Conservation (phyloP, 208 protist species). For the Phytomonas sp. region DNA sequence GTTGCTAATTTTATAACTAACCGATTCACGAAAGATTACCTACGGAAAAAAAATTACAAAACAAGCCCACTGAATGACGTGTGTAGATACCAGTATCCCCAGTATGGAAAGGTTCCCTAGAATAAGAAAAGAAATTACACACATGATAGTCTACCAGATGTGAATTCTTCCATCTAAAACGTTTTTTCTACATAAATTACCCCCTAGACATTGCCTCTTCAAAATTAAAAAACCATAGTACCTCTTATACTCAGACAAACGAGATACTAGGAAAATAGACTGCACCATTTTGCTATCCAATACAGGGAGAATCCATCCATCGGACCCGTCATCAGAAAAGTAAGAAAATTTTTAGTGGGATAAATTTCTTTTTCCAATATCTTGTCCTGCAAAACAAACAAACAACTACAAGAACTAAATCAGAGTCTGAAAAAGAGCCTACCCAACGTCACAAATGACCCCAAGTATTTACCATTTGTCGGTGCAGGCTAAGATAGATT, state of each 20-base stretch:
- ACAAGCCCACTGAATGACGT: background rate
- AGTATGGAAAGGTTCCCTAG: too few relatives aligned
- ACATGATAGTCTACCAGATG: background rate
- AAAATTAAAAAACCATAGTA: background rate
- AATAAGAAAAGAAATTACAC: too few relatives aligned
- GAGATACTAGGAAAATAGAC: background rate
- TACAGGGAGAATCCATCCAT: background rate
- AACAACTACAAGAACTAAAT: background rate
- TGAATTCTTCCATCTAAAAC: background rate
- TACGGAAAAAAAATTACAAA: background rate
- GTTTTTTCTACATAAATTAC: background rate
- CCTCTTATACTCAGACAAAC: background rate
- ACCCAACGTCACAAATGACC: background rate
- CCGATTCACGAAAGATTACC: background rate
- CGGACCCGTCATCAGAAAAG: background rate
- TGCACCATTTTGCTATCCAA: background rate
- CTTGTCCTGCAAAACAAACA: background rate
- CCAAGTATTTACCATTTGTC: background rate
- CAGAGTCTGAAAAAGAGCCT: background rate
- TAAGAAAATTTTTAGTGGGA: background rate
- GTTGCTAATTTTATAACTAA: background rate
- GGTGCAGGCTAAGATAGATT: background rate
- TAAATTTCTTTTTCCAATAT: background rate
- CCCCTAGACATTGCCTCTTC: background rate
- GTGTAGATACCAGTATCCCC: background rate